phyloP scores from a whole-genome alignment of 495 filamentous ascomycete genomes.

The Aspergillus steynii region DNA sequence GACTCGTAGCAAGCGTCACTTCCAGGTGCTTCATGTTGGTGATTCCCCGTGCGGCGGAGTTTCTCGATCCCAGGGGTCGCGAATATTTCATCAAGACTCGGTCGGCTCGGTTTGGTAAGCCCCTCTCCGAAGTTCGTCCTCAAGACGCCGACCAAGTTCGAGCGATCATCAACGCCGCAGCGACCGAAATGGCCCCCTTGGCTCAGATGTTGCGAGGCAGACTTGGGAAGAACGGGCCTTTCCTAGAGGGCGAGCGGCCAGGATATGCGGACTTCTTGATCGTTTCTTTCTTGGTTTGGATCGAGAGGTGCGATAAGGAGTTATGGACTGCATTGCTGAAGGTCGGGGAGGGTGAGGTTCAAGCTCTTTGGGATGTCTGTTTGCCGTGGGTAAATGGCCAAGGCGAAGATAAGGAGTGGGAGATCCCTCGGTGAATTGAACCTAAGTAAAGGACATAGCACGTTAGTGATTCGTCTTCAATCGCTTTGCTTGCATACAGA shows the following conservation, averaged over 20 bases:
- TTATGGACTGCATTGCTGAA: conserved; percentile 15
- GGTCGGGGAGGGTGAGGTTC: conserved; percentile 18
- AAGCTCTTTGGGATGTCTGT: conserved; percentile 19
- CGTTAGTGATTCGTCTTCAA: not conserved
- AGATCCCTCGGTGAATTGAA: conserved; percentile 9
- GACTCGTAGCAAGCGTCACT: conserved; percentile 12
- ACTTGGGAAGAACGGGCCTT: conserved; percentile 22
- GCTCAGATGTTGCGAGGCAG: conserved; percentile 21
- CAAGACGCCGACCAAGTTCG: conserved; percentile 13
- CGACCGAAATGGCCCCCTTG: conserved; percentile 16
- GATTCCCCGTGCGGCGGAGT: conserved; percentile 17
- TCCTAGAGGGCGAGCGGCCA: conserved; percentile 21
- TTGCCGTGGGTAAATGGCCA: conserved; percentile 23
- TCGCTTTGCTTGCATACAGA: not conserved
- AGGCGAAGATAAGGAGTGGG: conserved; percentile 24
- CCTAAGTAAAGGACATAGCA: not conserved
- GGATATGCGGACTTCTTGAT: conserved; percentile 25
- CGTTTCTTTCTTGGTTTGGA: conserved; percentile 19
- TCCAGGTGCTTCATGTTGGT: conserved; percentile 1
- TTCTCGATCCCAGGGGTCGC: conserved; percentile 30
- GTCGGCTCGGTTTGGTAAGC: conserved; percentile 29
- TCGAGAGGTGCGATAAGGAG: conserved; percentile 14
- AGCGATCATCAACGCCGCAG: conserved; percentile 6
- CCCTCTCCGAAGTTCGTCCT: conserved; percentile 29
- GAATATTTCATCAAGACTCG: conserved; percentile 37